phyloP scores from a whole-genome alignment of 345 rosid species.

The Ceriops tagal region DNA sequence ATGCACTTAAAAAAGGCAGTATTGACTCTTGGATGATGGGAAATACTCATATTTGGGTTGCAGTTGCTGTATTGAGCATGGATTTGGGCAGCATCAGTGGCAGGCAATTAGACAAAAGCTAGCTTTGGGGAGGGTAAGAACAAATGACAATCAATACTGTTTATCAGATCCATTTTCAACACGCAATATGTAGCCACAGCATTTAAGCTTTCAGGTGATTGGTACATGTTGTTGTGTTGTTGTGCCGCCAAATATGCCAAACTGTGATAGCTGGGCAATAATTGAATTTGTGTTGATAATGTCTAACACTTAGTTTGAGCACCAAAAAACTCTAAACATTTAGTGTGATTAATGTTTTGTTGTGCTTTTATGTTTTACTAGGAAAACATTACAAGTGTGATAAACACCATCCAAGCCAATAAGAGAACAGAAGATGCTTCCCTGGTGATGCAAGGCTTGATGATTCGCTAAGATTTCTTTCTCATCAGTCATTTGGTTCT shows the following conservation, averaged over 20 bases:
- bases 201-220: neutral
- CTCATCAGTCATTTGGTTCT: neutral
- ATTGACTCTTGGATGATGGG: neutral
- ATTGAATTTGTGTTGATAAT: neutral
- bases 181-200: neutral
- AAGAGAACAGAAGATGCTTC: constrained; percentile 77
- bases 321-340: neutral
- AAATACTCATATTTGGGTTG: constrained; percentile 2
- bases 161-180: neutral
- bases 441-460: constrained; percentile 62
- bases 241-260: neutral
- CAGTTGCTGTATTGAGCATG: constrained; percentile 75
- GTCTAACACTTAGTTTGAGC: neutral
- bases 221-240: too few relatives aligned
- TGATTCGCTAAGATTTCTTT: constrained; percentile 41
- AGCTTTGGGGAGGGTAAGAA: constrained; percentile 68
- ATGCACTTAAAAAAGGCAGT: too few relatives aligned
- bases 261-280: neutral
- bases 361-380: constrained; percentile 23
- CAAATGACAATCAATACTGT: neutral
- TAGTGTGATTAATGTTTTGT: neutral
- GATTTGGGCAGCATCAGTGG: constrained; percentile 75
- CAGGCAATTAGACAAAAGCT: constrained; percentile 59
- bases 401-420: constrained; percentile 80
- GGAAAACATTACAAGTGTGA: constrained; percentile 67